phyloP scores from a whole-genome alignment of 148 eudicot species.

The Chenopodium berlandieri region DNA sequence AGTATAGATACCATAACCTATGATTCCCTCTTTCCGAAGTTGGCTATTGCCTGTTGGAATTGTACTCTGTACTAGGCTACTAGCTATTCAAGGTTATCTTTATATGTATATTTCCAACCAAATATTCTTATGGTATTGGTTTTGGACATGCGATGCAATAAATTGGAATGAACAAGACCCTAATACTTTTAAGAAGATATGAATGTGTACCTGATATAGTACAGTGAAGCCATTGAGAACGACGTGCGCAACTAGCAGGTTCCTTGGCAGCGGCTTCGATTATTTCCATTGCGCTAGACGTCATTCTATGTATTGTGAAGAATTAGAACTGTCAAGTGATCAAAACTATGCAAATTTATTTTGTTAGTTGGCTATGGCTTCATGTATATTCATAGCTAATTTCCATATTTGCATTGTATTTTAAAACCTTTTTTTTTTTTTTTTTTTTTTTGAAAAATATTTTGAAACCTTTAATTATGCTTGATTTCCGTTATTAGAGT shows the following conservation, averaged over 20 bases:
- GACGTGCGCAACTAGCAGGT: neutral
- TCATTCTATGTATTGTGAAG: neutral
- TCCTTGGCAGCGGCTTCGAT: conserved; percentile 7
- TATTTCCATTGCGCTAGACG: conserved; percentile 18
- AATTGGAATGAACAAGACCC: neutral
- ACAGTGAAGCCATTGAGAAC: conserved; percentile 24
- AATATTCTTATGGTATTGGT: neutral
- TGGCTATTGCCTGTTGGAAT: too few relatives aligned
- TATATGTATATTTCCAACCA: neutral
- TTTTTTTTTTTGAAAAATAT: neutral
- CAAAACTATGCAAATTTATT: conserved; percentile 1
- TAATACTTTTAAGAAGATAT: neutral
- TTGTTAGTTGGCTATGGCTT: neutral
- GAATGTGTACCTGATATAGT: conserved; percentile 12
- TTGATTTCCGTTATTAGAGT: conserved; percentile 9
- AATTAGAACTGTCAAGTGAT: neutral
- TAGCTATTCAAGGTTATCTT: neutral
- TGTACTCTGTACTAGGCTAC: neutral
- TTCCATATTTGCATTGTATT: conserved; percentile 12
- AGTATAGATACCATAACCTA: too few relatives aligned
- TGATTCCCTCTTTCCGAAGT: too few relatives aligned
- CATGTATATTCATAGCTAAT: conserved; percentile 16
- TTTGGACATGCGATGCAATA: neutral
- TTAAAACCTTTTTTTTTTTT: neutral
- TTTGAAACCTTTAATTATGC: conserved; percentile 13